phyloP scores from a whole-genome alignment of 2,329 filamentous ascomycete species.

The Aspergillus puulaauensis region DNA sequence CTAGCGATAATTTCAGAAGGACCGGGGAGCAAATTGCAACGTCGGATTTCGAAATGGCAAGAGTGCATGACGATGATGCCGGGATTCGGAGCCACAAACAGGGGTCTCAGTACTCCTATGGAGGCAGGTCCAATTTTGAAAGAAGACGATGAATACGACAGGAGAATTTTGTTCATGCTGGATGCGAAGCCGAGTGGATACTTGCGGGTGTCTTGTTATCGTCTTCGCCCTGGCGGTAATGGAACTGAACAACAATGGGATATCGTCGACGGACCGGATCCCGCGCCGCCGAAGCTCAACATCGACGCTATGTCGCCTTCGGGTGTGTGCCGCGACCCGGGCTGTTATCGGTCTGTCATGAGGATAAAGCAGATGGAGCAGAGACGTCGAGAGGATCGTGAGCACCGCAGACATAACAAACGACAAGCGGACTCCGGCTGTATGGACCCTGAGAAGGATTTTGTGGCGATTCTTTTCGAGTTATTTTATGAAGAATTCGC shows the following conservation, averaged over 20 bases:
- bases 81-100: slow-evolving; percentile 14
- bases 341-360: background rate
- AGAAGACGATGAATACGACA: background rate
- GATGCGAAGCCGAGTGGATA: slow-evolving; percentile 11
- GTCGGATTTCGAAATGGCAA: slow-evolving; percentile 8
- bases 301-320: background rate
- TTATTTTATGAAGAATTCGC: background rate
- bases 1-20: slow-evolving; percentile 16
- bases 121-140: slow-evolving; percentile 6
- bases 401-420: background rate
- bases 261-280: background rate
- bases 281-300: background rate
- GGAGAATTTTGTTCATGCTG: slow-evolving; percentile 21
- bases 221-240: background rate
- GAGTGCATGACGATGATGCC: slow-evolving; percentile 9
- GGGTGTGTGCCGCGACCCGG: background rate
- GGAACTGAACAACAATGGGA: background rate
- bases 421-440: background rate
- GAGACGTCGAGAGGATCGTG: background rate
- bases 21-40: slow-evolving; percentile 2
- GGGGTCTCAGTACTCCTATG: slow-evolving; percentile 9
- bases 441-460: slow-evolving; percentile 14
- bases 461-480: background rate
- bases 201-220: slow-evolving; percentile 12
- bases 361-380: background rate